phyloP scores from a whole-genome alignment of 1,284 basidiomycete species.

The Ganoderma lucidum region DNA sequence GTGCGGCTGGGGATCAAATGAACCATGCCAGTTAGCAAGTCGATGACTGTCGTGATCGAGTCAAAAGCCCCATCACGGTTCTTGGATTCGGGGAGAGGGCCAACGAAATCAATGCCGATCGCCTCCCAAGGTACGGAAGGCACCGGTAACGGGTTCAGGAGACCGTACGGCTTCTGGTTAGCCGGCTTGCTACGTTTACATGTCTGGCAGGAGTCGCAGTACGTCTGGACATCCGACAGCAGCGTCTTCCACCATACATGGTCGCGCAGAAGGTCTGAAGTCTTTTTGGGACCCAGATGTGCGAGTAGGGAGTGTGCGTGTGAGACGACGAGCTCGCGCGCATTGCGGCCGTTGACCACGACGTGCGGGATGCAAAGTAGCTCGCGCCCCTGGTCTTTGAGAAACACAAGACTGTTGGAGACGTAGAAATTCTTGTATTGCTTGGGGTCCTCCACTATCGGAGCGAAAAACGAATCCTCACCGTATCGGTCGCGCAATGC shows the following conservation, averaged over 20 bases:
- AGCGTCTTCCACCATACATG: slow-evolving; percentile 43
- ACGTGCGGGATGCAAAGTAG: slow-evolving; percentile 36
- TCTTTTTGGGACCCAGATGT: slow-evolving; percentile 40
- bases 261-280: slow-evolving; percentile 35
- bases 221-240: slow-evolving; percentile 33
- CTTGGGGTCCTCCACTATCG: not conserved
- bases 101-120: slow-evolving; percentile 46
- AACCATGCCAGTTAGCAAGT: slow-evolving; percentile 44
- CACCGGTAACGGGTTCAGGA: slow-evolving; percentile 4
- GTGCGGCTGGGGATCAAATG: slow-evolving; percentile 39
- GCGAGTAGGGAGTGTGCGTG: slow-evolving; percentile 41
- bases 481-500: not conserved
- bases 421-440: slow-evolving; percentile 10
- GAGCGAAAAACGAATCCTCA: not conserved
- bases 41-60: slow-evolving; percentile 43
- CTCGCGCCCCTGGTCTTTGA: not conserved
- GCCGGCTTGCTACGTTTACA: slow-evolving; percentile 28
- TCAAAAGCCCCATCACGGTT: slow-evolving; percentile 39
- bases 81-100: slow-evolving; percentile 42
- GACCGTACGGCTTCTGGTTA: slow-evolving; percentile 12
- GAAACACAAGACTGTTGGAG: not conserved
- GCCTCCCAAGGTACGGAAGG: slow-evolving; percentile 36
- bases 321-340: slow-evolving; percentile 38
- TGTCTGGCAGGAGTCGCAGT: slow-evolving; percentile 36
- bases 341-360: slow-evolving; percentile 18